A percentile compares a stretch with the other conserved stretches of the same genome.
Evolutionary conservation across 2,329 filamentous ascomycete species (phyloP).

Genomic region (Xylaria sp.): DNA sequence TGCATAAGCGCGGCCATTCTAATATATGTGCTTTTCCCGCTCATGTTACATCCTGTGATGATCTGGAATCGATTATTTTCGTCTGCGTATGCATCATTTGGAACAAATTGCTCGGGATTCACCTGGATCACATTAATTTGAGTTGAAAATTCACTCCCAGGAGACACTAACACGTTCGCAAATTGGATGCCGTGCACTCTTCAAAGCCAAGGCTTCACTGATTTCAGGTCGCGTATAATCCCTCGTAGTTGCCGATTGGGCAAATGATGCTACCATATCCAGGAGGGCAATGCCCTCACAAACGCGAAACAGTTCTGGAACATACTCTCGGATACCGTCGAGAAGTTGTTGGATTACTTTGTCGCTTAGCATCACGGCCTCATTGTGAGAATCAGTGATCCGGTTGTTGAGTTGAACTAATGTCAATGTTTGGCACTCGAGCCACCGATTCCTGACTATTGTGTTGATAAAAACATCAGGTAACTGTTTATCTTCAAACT

Average conservation of each 20-base stretch:
- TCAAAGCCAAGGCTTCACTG: constrained; percentile 75
- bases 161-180: constrained; percentile 68
- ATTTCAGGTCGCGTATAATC: constrained; percentile 74
- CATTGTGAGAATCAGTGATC: constrained; percentile 83
- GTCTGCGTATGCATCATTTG: constrained; percentile 90
- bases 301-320: constrained; percentile 81
- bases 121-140: constrained; percentile 55
- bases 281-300: constrained; percentile 88
- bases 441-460: constrained; percentile 74
- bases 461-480: constrained; percentile 82
- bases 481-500: constrained; percentile 70
- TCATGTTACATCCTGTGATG: constrained; percentile 98
- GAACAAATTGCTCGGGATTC: constrained; percentile 76
- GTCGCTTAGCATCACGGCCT: constrained; percentile 86
- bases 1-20: constrained; percentile 83
- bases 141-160: background rate
- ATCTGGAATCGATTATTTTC: constrained; percentile 88
- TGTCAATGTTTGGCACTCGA: constrained; percentile 89
- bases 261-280: constrained; percentile 86
- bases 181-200: constrained; percentile 81
- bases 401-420: constrained; percentile 83
- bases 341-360: constrained; percentile 78
- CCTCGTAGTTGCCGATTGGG: constrained; percentile 73
- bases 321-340: constrained; percentile 74
- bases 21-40: constrained; percentile 96